Conservation (phyloP, 768 basidiomycete species). For the Sporobolomyces phaffii region DNA sequence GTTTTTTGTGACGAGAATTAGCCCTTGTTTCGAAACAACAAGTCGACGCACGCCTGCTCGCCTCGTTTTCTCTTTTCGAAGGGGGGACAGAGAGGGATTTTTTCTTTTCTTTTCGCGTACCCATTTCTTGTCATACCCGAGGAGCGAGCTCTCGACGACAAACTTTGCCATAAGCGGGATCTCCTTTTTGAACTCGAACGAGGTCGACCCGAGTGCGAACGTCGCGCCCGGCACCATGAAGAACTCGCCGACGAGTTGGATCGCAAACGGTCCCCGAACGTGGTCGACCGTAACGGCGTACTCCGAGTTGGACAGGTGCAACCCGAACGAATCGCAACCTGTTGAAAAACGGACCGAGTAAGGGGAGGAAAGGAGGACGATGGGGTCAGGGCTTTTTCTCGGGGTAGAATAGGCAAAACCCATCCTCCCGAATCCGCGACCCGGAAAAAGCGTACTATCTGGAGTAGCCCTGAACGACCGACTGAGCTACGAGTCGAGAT, state of each 20-base stretch:
- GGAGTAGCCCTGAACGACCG: conserved; percentile 17
- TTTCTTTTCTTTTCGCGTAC: background rate
- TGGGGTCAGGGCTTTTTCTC: too few species aligned
- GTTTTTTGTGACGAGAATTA: too few species aligned
- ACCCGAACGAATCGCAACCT: conserved; percentile 24
- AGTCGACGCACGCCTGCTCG: too few species aligned
- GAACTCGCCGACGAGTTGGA: conserved; percentile 19
- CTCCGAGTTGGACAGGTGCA: conserved; percentile 15
- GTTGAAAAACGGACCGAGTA: background rate
- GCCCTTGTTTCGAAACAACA: too few species aligned
- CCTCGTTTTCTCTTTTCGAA: too few species aligned
- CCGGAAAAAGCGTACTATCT: background rate
- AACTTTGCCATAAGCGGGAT: conserved; percentile 24
- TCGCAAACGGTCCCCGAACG: conserved; percentile 18
- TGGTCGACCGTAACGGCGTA: conserved; percentile 27
- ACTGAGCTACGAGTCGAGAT: background rate
- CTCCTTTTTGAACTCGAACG: conserved; percentile 22
- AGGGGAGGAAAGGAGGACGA: too few species aligned
- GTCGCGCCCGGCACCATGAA: conserved; percentile 9
- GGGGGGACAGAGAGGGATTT: too few species aligned
- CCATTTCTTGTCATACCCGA: conserved; percentile 32
- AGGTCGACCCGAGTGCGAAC: conserved; percentile 21
- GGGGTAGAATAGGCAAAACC: too few species aligned
- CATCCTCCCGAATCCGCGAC: too few species aligned
- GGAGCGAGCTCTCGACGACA: conserved; percentile 7